Percentiles rank a stretch among this genome's conserved stretches.
These are phyloP conservation scores for Penicillium crustosum DNA, from an alignment of 2,329 filamentous ascomycete genomes.

Conservation along the genomic window DNA sequence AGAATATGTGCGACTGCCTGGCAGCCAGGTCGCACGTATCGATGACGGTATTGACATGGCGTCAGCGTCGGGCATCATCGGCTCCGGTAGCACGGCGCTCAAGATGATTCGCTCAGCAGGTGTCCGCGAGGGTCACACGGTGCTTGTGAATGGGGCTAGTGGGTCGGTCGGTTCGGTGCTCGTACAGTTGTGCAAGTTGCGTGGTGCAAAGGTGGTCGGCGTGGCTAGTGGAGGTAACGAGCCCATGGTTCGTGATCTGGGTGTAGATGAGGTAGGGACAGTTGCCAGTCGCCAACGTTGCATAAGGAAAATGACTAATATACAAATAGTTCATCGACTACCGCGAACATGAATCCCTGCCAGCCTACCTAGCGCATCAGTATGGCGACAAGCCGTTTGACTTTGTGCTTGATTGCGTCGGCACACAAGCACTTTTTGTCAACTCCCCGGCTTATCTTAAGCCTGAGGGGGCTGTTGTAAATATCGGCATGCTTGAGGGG, in stretches of 20 bases:
- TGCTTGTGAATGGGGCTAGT: slow-evolving; percentile 22
- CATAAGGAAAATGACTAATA: background rate
- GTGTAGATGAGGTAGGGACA: slow-evolving; percentile 17
- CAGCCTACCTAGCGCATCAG: slow-evolving; percentile 11
- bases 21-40: slow-evolving; percentile 7
- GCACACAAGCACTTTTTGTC: slow-evolving; percentile 19
- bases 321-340: slow-evolving; percentile 15
- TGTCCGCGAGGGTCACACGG: slow-evolving; percentile 17
- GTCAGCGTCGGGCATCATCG: slow-evolving; percentile 16
- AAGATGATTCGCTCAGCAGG: slow-evolving; percentile 21
- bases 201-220: slow-evolving; percentile 19
- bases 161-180: slow-evolving; percentile 21
- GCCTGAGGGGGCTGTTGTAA: slow-evolving; percentile 11
- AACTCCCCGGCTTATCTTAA: slow-evolving; percentile 20
- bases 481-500: slow-evolving; percentile 8
- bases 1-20: slow-evolving; percentile 14
- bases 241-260: slow-evolving; percentile 18
- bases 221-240: slow-evolving; percentile 22
- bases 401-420: slow-evolving; percentile 22
- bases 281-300: background rate
- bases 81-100: slow-evolving; percentile 16
- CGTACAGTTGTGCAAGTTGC: slow-evolving; percentile 20
- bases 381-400: slow-evolving; percentile 20
- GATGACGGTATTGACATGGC: slow-evolving; percentile 12
- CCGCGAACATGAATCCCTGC: slow-evolving; percentile 9